Evolutionary conservation across 129 eudicot genomes (phyloP).

Genomic region (Deinandra increscens): DNA sequence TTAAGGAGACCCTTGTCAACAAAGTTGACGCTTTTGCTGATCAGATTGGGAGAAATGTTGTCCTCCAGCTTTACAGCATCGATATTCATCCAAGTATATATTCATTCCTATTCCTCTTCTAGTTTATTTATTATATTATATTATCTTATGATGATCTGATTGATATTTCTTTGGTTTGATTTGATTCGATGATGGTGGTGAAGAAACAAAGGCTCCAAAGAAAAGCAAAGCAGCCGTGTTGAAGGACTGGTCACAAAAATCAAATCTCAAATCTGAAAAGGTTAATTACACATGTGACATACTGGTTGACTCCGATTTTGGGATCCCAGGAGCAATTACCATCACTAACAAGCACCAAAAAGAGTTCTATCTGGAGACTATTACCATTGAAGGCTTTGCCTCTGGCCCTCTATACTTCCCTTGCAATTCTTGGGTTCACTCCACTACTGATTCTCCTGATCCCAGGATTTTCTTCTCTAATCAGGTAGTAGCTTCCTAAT

Average conservation of each 20-base stretch:
- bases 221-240: slow-evolving; percentile 67
- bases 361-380: slow-evolving; percentile 76
- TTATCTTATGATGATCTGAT: too few relatives aligned
- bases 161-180: background rate
- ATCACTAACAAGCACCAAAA: slow-evolving; percentile 70
- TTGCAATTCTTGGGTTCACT: slow-evolving; percentile 94
- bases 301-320: slow-evolving; percentile 71
- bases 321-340: slow-evolving; percentile 79
- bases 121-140: too few relatives aligned
- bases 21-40: slow-evolving; percentile 73
- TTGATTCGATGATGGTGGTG: slow-evolving; percentile 21
- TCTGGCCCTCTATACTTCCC: slow-evolving; percentile 86
- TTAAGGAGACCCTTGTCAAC: slow-evolving; percentile 63
- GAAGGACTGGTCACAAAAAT: slow-evolving; percentile 89
- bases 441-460: slow-evolving; percentile 61
- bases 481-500: too few relatives aligned
- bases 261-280: slow-evolving; percentile 66
- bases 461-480: slow-evolving; percentile 80
- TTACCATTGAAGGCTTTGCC: slow-evolving; percentile 93
- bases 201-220: slow-evolving; percentile 72
- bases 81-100: slow-evolving; percentile 89
- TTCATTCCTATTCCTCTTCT: too few relatives aligned
- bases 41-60: slow-evolving; percentile 75
- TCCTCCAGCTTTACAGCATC: slow-evolving; percentile 66
- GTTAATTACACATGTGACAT: slow-evolving; percentile 78